phyloP scores from a whole-genome alignment of 2,329 filamentous ascomycete species.

The Rhinocladiella mackenziei region DNA sequence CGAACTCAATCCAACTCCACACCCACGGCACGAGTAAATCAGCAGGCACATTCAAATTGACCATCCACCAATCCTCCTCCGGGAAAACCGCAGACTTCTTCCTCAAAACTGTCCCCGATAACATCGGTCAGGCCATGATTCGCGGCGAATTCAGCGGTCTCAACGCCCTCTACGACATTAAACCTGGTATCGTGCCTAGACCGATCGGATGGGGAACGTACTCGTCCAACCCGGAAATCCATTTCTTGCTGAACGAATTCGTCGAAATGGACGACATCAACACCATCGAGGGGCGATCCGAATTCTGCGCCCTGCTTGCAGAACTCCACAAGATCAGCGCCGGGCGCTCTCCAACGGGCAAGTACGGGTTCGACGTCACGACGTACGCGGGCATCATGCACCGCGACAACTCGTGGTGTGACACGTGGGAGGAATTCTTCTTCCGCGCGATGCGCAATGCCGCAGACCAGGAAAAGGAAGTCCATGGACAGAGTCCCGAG shows the following conservation, averaged over 20 bases:
- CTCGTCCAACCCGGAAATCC: slow-evolving; percentile 21
- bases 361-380: slow-evolving; percentile 39
- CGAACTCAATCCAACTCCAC: no score
- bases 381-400: slow-evolving; percentile 34
- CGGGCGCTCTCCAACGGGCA: slow-evolving; percentile 34
- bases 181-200: slow-evolving; percentile 33
- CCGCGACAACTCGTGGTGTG: slow-evolving; percentile 35
- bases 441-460: slow-evolving; percentile 32
- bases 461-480: slow-evolving; percentile 31
- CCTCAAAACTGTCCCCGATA: slow-evolving; percentile 9
- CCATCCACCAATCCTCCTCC: no score
- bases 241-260: slow-evolving; percentile 35
- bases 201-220: slow-evolving; percentile 32
- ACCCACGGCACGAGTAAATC: no score
- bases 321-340: slow-evolving; percentile 34
- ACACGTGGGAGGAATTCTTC: slow-evolving; percentile 41
- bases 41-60: no score
- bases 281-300: slow-evolving; percentile 27
- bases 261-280: slow-evolving; percentile 31
- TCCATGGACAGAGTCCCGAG: slow-evolving; percentile 34
- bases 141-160: slow-evolving; percentile 36
- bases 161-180: slow-evolving; percentile 31
- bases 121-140: slow-evolving; percentile 19
- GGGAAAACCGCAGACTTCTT: no score
- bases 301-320: slow-evolving; percentile 30